Base-by-base conservation (phyloP, 768 basidiomycete genomes). In the Ephemerocybe angulata region DNA sequence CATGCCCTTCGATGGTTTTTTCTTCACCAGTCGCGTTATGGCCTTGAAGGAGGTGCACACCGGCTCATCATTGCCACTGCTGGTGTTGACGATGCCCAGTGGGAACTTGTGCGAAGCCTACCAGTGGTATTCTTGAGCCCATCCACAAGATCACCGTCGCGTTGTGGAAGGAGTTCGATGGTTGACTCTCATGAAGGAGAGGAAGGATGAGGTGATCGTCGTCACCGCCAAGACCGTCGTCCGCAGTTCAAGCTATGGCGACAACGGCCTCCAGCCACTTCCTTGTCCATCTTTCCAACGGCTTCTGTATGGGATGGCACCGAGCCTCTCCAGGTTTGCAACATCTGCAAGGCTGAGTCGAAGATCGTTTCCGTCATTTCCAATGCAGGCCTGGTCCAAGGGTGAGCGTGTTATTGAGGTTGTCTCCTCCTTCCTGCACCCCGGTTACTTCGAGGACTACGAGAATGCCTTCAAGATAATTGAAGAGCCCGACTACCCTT, bases 111-210 rank as follows among this genome's bases (percentile, higher is more conserved):
- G 72, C 79, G 59, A 93, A 91, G 72, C 89, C 94, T 57, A 97
- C 94, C 5, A 96, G 96, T 55, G 96, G 97, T 31, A 88, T 98
- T 61, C 81, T 98, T 37, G 97, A 99, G 71, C 97, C 97, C 11
- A 98, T 98, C 63, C 97, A 99, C 78, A 99, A 99, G 78, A 90
- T 99, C 66, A 97, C 83, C 31, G 92, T 99, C 70, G 98, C 91
- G 78, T 79, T 99, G 38, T 99, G 97, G 97, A 93, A 94, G 71
- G 95, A 98, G 76, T 98, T 98, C 68, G 97, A 99, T 65, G 87
- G 96, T 63, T 92, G 87, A 22, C 89, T 99, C 54, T 99, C 98
- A 76, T 98, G 60, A 75, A 76, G 40, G 89, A 94, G 73, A 90
- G 86, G 62, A 87, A 87, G 63, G 86, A 88, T 55, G 94, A 96